Evolutionary conservation across 139 green algal species (phyloP), one percentile per base, ranked within the genome.

Genomic region (Desmodesmus armatus): DNA sequence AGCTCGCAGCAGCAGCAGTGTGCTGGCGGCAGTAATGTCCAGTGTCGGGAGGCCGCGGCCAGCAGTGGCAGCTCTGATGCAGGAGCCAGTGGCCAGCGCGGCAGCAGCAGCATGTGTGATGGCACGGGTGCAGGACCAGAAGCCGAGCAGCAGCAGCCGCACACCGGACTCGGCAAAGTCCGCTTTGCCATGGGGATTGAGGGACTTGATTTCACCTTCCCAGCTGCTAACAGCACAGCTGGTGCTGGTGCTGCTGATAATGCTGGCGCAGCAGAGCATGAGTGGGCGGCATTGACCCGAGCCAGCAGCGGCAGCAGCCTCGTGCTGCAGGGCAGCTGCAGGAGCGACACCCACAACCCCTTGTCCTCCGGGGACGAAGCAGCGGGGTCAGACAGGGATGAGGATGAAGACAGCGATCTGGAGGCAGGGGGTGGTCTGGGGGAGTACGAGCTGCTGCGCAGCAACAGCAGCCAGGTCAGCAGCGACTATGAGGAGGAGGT

Each of bases 391-490:
- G 73, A 80, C 49, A 80, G 66, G 73, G 73, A 80, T 17, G 17
- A 69, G 31, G 49, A 80, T 51, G 73, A n/a, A 44, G 65, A 41
- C 33, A 72, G 65, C 65, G n/a, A 47, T 17, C 29, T 44, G 23
- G n/a, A 51, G 29, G n/a, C n/a, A n/a, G n/a, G n/a, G n/a, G n/a
- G n/a, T n/a, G n/a, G n/a, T n/a, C n/a, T 17, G 29, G 43, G 43
- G 27, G n/a, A 21, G 73, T 80, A 80, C 25, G 31, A 80, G 49
- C 73, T n/a, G 5, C 73, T 80, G 73, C 47, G 27, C 7, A 67
- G 44, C 33, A 21, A 80, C 49, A 80, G 73, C 25, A 49, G 67
- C n/a, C 73, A 66, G 17, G 37, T 37, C 49, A 80, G 72, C 51
- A 62, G 23, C 31, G 25, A 72, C 29, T 5, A 13, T 55, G 47